A percentile compares a stretch with the other conserved stretches of the same genome.
These are phyloP conservation scores for Neurospora hispaniola DNA, from an alignment of 495 filamentous ascomycete genomes.

Conservation along the genomic window DNA sequence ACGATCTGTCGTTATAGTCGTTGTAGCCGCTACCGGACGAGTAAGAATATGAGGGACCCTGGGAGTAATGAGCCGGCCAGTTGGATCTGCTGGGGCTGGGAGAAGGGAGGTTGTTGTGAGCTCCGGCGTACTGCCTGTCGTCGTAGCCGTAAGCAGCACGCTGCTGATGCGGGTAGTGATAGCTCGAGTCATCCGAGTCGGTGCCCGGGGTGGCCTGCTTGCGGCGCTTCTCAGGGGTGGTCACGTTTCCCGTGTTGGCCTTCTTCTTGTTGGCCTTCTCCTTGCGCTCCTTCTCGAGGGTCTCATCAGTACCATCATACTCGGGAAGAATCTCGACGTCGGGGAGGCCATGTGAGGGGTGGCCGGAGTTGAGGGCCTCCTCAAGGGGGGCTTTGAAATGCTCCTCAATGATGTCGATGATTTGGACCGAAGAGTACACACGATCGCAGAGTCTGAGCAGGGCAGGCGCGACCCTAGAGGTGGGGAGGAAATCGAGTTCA, in stretches of 20 bases:
- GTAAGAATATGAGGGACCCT: background rate
- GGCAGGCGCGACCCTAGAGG: constrained; percentile 27
- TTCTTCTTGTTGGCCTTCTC: constrained; percentile 6
- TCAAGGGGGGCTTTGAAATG: constrained; percentile 14
- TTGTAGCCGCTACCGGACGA: background rate
- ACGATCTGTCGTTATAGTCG: background rate
- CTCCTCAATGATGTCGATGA: constrained; percentile 24
- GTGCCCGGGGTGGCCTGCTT: background rate
- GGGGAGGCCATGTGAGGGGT: constrained; percentile 33
- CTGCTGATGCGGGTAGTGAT: background rate
- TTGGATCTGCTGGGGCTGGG: background rate
- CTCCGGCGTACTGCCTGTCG: background rate
- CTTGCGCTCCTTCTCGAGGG: constrained; percentile 25
- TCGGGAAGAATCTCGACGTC: constrained; percentile 58
- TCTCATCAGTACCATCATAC: background rate
- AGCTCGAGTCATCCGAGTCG: background rate
- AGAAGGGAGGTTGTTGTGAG: constrained; percentile 1
- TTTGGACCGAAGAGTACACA: constrained; percentile 27
- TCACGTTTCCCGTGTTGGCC: constrained; percentile 1
- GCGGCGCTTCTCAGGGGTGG: background rate
- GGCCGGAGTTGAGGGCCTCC: constrained; percentile 12
- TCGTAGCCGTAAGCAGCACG: constrained; percentile 2
- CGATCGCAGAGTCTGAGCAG: constrained; percentile 31
- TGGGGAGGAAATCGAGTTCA: constrained; percentile 5
- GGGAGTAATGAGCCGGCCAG: background rate